A percentile compares a stretch with the other conserved stretches of the same genome.
Conservation (phyloP, 2,329 filamentous ascomycete genomes). For the Colletotrichum destructivum region DNA sequence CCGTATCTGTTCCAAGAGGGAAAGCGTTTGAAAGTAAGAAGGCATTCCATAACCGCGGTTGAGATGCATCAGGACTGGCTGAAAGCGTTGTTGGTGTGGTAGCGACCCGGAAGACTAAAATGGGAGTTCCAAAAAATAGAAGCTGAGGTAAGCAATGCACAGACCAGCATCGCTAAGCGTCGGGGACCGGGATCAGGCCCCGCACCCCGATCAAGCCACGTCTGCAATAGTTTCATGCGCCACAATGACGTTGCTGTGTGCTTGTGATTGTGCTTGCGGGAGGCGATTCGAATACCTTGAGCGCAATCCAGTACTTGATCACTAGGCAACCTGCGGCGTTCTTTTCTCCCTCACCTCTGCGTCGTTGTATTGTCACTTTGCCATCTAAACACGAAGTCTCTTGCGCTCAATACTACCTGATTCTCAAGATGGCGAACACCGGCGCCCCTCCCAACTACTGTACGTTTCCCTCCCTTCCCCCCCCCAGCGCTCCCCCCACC, state of each 20-base stretch:
- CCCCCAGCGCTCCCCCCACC: constrained; percentile 4
- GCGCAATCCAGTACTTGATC: constrained; percentile 13
- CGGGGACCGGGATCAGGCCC: background rate
- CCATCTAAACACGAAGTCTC: constrained; percentile 4
- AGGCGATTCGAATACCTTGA: constrained; percentile 10
- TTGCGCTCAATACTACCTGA: background rate
- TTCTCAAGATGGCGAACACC: constrained; percentile 41
- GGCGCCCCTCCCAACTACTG: constrained; percentile 72
- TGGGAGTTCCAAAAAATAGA: too few relatives aligned
- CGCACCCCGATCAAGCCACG: constrained; percentile 48
- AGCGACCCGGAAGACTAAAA: too few relatives aligned
- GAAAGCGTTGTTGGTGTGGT: too few relatives aligned
- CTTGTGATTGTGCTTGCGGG: background rate
- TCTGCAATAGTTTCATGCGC: constrained; percentile 48
- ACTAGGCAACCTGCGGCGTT: constrained; percentile 12
- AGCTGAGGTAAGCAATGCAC: background rate
- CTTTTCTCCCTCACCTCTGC: background rate
- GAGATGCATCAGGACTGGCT: too few relatives aligned
- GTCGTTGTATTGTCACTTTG: background rate
- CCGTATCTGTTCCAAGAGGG: too few relatives aligned
- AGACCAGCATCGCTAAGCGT: background rate
- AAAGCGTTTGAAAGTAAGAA: too few relatives aligned
- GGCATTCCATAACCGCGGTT: too few relatives aligned
- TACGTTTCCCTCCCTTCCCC: constrained; percentile 53
- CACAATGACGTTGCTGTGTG: constrained; percentile 60